Base-by-base conservation (phyloP, 1,284 basidiomycete species). In the Mycosarcoma maydis region DNA sequence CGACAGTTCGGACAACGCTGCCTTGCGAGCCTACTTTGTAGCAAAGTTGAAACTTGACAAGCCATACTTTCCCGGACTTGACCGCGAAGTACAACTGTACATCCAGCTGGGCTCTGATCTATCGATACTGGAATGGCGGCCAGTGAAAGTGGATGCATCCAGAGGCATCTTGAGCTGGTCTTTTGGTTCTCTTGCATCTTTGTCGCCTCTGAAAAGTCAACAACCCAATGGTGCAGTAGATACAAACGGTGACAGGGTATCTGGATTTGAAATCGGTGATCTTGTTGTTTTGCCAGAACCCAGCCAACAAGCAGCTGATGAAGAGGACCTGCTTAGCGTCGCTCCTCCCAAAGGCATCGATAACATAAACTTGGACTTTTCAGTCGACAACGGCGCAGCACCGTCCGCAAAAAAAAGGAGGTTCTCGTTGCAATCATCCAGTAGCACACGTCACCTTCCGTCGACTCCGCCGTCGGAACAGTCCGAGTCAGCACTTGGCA, bases 371-470 rank as follows among this genome's bases (percentile, higher is more conserved):
- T 52, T 68, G 9, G 69, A 72, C 38, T 61, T 61, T 36, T 72
- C 69, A 1, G 44, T 72, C 24, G 69, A 72, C 41, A 48, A 43
- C 10, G 45, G 37, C 9, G 53, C 49, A 11, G 40, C 41, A 8
- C 19, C 57, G 13, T 29, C 49, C 14, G 16, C n/a, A 19, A 60
- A 68, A 46, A 48, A 42, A n/a, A 27, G 65, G n/a, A 42, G 65
- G 30, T 68, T 68, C 58, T 60, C 65, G 22, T 29, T 68, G n/a
- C 58, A 60, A 22, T 68, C 65, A n/a, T 38, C 65, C 3, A 23
- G 20, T 14, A 66, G 62, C 32, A 37, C 29, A 14, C 53, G 37
- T 22, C 19, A 23, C n/a, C 17, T 36, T 27, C 37, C 61, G 1
- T 58, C 54, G 6, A 32, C 32, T 17, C 55, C 61, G 0, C 19